These are phyloP conservation scores for Cyberlindnera meyerae DNA, from an alignment of 805 yeast species.

Conservation along the genomic window DNA sequence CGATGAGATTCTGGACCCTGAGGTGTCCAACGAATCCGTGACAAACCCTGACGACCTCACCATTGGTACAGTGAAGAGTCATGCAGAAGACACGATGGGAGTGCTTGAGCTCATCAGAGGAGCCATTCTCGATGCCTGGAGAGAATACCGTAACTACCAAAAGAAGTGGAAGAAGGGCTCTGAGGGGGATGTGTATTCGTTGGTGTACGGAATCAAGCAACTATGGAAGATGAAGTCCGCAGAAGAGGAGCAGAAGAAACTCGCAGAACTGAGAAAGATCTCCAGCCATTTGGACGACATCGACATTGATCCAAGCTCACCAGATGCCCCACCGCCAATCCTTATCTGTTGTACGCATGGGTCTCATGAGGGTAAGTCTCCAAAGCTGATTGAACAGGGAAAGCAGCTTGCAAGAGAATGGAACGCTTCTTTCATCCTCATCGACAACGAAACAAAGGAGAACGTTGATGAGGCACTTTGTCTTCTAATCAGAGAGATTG, in stretches of 20 bases:
- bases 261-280: conserved; percentile 28
- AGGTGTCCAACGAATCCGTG: conserved; percentile 6
- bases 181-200: conserved; percentile 62
- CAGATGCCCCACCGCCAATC: conserved; percentile 56
- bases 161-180: conserved; percentile 56
- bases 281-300: conserved; percentile 29
- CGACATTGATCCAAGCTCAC: conserved; percentile 32
- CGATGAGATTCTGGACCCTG: conserved; percentile 25
- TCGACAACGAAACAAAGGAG: conserved; percentile 48
- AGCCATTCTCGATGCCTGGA: conserved; percentile 70
- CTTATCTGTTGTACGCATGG: conserved; percentile 63
- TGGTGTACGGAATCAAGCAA: conserved; percentile 51
- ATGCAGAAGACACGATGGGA: conserved; percentile 16
- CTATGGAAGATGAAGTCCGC: conserved; percentile 44
- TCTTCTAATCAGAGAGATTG: conserved; percentile 53
- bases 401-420: conserved; percentile 50
- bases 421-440: conserved; percentile 60
- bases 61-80: conserved; percentile 14
- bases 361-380: conserved; percentile 53
- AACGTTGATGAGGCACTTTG: conserved; percentile 56
- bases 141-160: conserved; percentile 53
- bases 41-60: conserved; percentile 8
- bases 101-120: conserved; percentile 42
- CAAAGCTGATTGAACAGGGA: conserved; percentile 55
- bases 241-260: conserved; percentile 28